Evolutionary conservation across 768 basidiomycete species (phyloP).

Genomic region (Rhodotorula sphaerocarpa): DNA sequence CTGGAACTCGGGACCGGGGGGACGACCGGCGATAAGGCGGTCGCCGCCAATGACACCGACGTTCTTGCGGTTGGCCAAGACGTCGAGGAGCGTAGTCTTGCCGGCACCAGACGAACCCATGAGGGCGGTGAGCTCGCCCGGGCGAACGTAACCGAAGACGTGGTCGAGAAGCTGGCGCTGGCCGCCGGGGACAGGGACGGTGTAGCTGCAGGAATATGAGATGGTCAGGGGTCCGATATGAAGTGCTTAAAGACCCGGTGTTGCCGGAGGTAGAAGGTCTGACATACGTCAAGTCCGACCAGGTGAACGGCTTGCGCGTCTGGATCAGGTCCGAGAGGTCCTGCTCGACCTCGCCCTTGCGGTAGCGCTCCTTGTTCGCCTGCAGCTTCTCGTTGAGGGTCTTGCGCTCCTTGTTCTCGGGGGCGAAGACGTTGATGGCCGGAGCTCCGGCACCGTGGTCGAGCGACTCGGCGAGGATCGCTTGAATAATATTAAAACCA

Average conservation of each 20-base stretch:
- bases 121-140: conserved; percentile 71
- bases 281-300: conserved; percentile 53
- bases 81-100: conserved; percentile 54
- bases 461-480: conserved; percentile 49
- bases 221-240: background rate
- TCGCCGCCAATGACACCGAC: conserved; percentile 68
- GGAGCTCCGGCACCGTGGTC: conserved; percentile 51
- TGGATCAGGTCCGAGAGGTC: conserved; percentile 44
- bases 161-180: conserved; percentile 35
- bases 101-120: conserved; percentile 81
- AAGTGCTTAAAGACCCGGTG: too few relatives aligned
- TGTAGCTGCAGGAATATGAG: conserved; percentile 1
- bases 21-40: conserved; percentile 58
- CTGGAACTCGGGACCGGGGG: conserved; percentile 54
- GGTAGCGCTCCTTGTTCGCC: conserved; percentile 51
- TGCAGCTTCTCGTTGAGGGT: conserved; percentile 45
- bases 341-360: conserved; percentile 47
- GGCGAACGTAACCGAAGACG: conserved; percentile 48
- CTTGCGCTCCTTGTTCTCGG: conserved; percentile 48
- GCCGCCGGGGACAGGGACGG: conserved; percentile 30
- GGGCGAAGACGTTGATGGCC: conserved; percentile 60
- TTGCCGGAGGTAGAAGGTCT: conserved; percentile 34
- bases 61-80: conserved; percentile 53
- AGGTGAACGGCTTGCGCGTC: conserved; percentile 59
- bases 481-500: conserved; percentile 49